phyloP scores from a whole-genome alignment of 139 green algal genomes.

The Auxenochlorella pyrenoidosa region DNA sequence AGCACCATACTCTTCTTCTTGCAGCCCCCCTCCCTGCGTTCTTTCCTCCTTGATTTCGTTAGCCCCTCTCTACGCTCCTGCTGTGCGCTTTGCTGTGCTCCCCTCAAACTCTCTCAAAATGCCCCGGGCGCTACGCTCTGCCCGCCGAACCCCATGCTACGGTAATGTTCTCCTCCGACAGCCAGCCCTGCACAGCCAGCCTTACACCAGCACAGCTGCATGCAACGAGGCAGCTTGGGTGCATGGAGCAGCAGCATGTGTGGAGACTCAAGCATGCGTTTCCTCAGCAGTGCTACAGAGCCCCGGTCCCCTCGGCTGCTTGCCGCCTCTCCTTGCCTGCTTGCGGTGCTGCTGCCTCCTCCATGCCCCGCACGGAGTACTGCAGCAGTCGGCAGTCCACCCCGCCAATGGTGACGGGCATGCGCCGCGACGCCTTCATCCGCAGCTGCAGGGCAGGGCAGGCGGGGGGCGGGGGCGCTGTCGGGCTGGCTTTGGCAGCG shows the following conservation, averaged over 20 bases:
- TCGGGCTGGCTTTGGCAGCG: too few species aligned
- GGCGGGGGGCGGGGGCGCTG: too few species aligned
- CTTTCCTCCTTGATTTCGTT: not conserved
- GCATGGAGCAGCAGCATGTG: too few species aligned
- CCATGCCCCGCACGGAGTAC: constrained; percentile 58
- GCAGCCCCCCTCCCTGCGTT: not conserved
- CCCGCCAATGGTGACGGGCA: constrained; percentile 71
- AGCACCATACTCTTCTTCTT: not conserved
- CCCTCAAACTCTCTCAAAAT: not conserved
- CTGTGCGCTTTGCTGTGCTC: not conserved
- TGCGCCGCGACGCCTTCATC: constrained; percentile 63
- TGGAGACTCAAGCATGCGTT: too few species aligned
- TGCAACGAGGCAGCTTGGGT: too few species aligned
- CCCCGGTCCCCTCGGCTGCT: not conserved
- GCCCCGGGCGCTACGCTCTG: not conserved
- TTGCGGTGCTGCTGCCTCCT: not conserved
- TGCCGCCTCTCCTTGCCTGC: not conserved
- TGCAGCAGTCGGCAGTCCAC: constrained; percentile 71
- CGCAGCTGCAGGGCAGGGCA: constrained; percentile 46
- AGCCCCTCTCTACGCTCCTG: not conserved
- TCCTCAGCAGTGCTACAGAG: too few species aligned
- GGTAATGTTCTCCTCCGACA: too few species aligned
- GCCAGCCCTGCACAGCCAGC: too few species aligned
- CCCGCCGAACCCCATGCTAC: too few species aligned
- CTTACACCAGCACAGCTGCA: too few species aligned